These are phyloP conservation scores for Aspergillus carbonarius DNA, from an alignment of 2,329 filamentous ascomycete species.

Conservation along the genomic window DNA sequence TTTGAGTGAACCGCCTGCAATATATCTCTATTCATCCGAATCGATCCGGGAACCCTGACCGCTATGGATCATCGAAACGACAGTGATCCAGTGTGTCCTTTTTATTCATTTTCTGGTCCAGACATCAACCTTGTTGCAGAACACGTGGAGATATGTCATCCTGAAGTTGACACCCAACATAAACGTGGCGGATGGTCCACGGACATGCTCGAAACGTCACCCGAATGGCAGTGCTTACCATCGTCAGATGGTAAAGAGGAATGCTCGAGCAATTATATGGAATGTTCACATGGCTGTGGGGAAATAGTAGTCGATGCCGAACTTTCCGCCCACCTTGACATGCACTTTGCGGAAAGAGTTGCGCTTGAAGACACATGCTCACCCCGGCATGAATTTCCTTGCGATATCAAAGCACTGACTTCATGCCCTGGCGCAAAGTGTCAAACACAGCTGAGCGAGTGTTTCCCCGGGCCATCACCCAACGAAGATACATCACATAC, in stretches of 20 bases:
- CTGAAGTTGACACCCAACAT: constrained; percentile 36
- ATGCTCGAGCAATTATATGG: constrained; percentile 41
- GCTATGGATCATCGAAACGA: constrained; percentile 20
- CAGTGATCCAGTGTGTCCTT: constrained; percentile 39
- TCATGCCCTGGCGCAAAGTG: too few relatives aligned
- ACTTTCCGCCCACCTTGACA: constrained; percentile 59
- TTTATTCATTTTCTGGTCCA: constrained; percentile 45
- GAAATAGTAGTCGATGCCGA: constrained; percentile 56
- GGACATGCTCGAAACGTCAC: not conserved
- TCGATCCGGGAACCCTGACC: not conserved
- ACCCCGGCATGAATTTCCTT: not conserved
- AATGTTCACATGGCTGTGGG: constrained; percentile 61
- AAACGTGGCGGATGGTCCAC: constrained; percentile 17
- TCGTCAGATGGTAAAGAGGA: constrained; percentile 11
- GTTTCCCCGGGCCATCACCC: not conserved
- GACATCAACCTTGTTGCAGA: constrained; percentile 42
- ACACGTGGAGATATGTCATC: constrained; percentile 48
- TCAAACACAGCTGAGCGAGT: not conserved
- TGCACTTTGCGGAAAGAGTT: constrained; percentile 55
- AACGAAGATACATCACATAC: not conserved
- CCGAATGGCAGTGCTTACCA: not conserved
- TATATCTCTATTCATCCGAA: not conserved
- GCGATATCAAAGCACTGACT: too few relatives aligned
- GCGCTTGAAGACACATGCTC: constrained; percentile 41
- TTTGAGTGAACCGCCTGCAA: not conserved